phyloP scores from a whole-genome alignment of 163 green algal genomes.

The Volvox carteri region DNA sequence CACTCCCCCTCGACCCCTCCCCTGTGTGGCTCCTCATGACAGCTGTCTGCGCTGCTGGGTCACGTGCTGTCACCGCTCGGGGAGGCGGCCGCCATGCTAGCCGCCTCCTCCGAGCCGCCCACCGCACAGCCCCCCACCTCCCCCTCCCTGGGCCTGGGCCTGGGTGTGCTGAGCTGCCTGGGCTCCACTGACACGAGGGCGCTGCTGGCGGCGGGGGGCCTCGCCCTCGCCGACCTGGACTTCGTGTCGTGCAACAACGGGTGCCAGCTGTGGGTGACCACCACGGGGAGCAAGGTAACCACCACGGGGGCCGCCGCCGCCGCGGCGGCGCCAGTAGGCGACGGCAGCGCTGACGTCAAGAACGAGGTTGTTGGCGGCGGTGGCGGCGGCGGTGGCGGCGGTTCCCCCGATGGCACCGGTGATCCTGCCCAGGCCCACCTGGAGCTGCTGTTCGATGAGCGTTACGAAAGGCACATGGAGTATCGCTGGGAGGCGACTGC shows the following conservation, averaged over 20 bases:
- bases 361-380: background rate
- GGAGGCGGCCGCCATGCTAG: background rate
- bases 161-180: constrained; percentile 54
- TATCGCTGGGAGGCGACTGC: constrained; percentile 66
- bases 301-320: too few relatives aligned
- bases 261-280: constrained; percentile 71
- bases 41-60: constrained; percentile 20
- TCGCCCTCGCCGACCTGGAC: constrained; percentile 69
- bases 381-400: background rate
- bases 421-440: too few relatives aligned
- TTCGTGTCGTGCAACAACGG: constrained; percentile 84
- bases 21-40: too few relatives aligned
- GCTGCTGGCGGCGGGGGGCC: constrained; percentile 25
- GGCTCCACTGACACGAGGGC: constrained; percentile 41
- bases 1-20: too few relatives aligned
- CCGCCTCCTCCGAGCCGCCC: too few relatives aligned
- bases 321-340: background rate
- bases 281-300: background rate
- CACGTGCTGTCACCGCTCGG: background rate
- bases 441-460: constrained; percentile 61
- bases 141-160: constrained; percentile 34
- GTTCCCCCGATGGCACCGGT: background rate
- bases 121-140: too few relatives aligned
- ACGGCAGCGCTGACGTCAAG: too few relatives aligned
- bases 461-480: constrained; percentile 71